Evolutionary conservation across 139 green algal genomes (phyloP).

Genomic region (Gonium pectorale): DNA sequence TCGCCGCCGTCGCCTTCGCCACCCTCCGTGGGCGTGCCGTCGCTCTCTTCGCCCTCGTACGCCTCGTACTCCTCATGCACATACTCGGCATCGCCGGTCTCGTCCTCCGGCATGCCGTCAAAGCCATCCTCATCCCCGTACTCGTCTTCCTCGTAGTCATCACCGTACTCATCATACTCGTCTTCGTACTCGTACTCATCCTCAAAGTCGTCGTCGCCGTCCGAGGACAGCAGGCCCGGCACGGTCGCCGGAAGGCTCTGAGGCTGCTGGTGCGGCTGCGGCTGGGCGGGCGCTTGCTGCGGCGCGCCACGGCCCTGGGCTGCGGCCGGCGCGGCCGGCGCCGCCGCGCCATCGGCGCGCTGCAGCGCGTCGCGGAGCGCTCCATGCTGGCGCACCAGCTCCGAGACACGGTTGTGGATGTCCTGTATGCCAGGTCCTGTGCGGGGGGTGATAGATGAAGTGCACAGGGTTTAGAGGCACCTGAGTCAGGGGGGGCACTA

Average conservation of each 20-base stretch:
- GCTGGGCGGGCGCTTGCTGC: too few species aligned
- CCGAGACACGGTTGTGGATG: conserved; percentile 4
- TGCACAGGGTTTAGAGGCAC: too few species aligned
- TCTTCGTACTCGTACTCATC: background rate
- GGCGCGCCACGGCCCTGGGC: too few species aligned
- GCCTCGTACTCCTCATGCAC: background rate
- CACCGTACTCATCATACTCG: background rate
- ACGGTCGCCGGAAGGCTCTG: too few species aligned
- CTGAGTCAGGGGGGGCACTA: too few species aligned
- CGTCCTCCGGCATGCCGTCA: background rate
- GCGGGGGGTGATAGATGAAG: too few species aligned
- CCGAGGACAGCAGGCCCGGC: background rate
- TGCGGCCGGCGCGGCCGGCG: too few species aligned
- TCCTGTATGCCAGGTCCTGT: background rate
- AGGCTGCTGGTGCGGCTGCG: too few species aligned
- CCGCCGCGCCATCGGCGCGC: background rate
- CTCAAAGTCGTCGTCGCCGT: background rate
- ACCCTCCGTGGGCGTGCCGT: background rate
- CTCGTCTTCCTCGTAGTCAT: background rate
- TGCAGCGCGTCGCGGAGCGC: background rate
- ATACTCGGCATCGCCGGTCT: background rate
- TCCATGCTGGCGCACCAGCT: background rate
- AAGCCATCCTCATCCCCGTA: background rate
- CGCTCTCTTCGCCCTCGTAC: too few species aligned
- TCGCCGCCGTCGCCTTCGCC: background rate